Evolutionary conservation across 2,329 filamentous ascomycete genomes (phyloP).

Genomic region (Pseudocercospora vitis): DNA sequence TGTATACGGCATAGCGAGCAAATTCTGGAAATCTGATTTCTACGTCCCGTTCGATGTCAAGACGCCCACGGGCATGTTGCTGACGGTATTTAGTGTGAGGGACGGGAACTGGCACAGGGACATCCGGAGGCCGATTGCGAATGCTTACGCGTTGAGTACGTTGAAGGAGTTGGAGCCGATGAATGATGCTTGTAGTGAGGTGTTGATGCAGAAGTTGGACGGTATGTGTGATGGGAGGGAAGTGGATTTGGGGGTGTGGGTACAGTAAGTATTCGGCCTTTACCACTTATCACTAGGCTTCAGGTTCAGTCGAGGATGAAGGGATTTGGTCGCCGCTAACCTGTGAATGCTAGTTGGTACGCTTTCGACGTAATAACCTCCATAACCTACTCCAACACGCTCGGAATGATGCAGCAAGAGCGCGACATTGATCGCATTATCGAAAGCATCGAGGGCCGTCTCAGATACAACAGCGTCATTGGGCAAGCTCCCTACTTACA

Average conservation of each 20-base stretch:
- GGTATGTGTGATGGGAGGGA: slow-evolving; percentile 19
- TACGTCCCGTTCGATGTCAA: slow-evolving; percentile 27
- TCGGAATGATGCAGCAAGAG: slow-evolving; percentile 26
- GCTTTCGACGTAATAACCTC: slow-evolving; percentile 30
- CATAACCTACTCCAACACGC: slow-evolving; percentile 27
- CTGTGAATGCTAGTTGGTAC: slow-evolving; percentile 16
- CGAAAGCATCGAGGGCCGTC: slow-evolving; percentile 22
- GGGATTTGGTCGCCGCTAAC: neutral
- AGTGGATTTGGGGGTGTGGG: slow-evolving; percentile 28
- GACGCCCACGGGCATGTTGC: slow-evolving; percentile 19
- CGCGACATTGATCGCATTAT: slow-evolving; percentile 24
- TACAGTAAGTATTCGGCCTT: slow-evolving; percentile 21
- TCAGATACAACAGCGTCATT: slow-evolving; percentile 28
- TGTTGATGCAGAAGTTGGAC: slow-evolving; percentile 25
- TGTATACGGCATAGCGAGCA: slow-evolving; percentile 56
- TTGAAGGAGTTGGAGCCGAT: slow-evolving; percentile 30
- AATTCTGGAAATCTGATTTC: slow-evolving; percentile 22
- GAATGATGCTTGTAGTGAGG: slow-evolving; percentile 29
- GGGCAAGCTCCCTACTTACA: slow-evolving; percentile 29
- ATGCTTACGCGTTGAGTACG: slow-evolving; percentile 27
- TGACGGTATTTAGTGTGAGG: slow-evolving; percentile 41
- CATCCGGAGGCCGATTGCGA: slow-evolving; percentile 36
- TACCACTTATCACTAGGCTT: too few relatives aligned
- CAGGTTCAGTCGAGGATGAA: too few relatives aligned
- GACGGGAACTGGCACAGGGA: slow-evolving; percentile 45